Conservation (phyloP, 108 stramenopile species). For the Skeletonema tropicum region DNA sequence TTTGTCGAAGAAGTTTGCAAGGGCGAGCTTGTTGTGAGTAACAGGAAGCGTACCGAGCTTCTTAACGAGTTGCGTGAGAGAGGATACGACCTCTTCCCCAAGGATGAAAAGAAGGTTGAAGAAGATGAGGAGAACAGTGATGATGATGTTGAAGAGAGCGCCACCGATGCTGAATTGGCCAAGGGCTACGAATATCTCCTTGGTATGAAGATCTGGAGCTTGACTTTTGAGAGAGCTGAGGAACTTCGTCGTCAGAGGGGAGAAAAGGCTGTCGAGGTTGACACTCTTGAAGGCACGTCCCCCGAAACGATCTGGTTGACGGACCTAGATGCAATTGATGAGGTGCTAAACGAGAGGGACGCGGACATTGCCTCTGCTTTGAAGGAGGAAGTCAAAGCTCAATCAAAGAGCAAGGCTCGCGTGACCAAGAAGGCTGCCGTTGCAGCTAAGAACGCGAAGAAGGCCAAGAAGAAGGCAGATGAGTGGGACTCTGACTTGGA, state of each 20-base stretch:
- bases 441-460: slow-evolving; percentile 29
- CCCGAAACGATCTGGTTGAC: slow-evolving; percentile 90
- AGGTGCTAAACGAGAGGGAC: slow-evolving; percentile 87
- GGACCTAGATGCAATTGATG: slow-evolving; percentile 95
- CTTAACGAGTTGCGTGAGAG: slow-evolving; percentile 82
- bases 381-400: slow-evolving; percentile 65
- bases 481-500: slow-evolving; percentile 58
- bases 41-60: slow-evolving; percentile 91
- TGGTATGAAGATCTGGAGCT: slow-evolving; percentile 97
- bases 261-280: slow-evolving; percentile 84
- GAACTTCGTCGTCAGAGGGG: slow-evolving; percentile 85
- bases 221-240: slow-evolving; percentile 96
- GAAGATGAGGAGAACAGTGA: slow-evolving; percentile 56
- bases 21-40: slow-evolving; percentile 91
- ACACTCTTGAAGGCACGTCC: slow-evolving; percentile 75
- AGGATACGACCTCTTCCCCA: slow-evolving; percentile 87
- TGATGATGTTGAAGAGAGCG: slow-evolving; percentile 56
- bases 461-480: slow-evolving; percentile 79
- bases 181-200: slow-evolving; percentile 99
- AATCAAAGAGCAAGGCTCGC: slow-evolving; percentile 57
- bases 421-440: slow-evolving; percentile 31
- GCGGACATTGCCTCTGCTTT: slow-evolving; percentile 56
- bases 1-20: slow-evolving; percentile 96
- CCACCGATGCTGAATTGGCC: slow-evolving; percentile 68
- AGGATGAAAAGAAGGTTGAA: slow-evolving; percentile 47